phyloP scores from a whole-genome alignment of 2,329 filamentous ascomycete genomes.

The Penicillium psychrosexuale region DNA sequence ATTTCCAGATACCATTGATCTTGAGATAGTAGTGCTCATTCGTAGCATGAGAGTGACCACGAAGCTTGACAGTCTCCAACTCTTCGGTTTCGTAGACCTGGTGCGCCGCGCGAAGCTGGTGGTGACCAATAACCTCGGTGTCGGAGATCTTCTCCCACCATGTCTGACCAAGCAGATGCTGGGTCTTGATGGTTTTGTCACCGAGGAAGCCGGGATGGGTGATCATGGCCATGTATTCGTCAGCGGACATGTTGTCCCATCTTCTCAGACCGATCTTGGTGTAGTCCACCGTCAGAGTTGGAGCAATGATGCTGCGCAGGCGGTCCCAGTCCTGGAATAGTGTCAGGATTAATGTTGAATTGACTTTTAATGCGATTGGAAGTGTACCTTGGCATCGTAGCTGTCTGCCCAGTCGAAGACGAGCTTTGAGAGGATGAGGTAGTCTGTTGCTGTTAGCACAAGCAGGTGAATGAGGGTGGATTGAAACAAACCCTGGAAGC shows the following conservation, averaged over 20 bases:
- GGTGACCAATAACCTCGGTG: constrained; percentile 58
- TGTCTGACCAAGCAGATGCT: constrained; percentile 61
- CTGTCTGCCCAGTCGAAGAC: constrained; percentile 47
- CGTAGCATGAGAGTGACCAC: constrained; percentile 59
- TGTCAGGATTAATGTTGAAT: background rate
- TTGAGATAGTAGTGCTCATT: constrained; percentile 59
- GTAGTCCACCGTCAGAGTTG: constrained; percentile 60
- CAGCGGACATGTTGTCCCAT: constrained; percentile 60
- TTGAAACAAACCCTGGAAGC: constrained; percentile 23
- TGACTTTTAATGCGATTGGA: background rate
- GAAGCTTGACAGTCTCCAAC: constrained; percentile 50
- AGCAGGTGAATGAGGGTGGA: background rate
- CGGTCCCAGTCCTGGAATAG: constrained; percentile 41
- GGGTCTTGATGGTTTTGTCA: constrained; percentile 60
- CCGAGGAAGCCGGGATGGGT: constrained; percentile 57
- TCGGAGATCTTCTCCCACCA: constrained; percentile 59
- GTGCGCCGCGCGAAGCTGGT: constrained; percentile 61
- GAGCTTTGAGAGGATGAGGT: constrained; percentile 33
- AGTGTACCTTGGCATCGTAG: constrained; percentile 42
- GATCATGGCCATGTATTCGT: constrained; percentile 61
- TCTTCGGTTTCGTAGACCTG: constrained; percentile 58
- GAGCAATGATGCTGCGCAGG: constrained; percentile 44
- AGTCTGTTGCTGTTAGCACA: constrained; percentile 27
- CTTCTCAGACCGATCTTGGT: constrained; percentile 59
- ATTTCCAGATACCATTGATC: constrained; percentile 60